phyloP scores from a whole-genome alignment of 2,329 filamentous ascomycete species.

The Penicillium sp. region DNA sequence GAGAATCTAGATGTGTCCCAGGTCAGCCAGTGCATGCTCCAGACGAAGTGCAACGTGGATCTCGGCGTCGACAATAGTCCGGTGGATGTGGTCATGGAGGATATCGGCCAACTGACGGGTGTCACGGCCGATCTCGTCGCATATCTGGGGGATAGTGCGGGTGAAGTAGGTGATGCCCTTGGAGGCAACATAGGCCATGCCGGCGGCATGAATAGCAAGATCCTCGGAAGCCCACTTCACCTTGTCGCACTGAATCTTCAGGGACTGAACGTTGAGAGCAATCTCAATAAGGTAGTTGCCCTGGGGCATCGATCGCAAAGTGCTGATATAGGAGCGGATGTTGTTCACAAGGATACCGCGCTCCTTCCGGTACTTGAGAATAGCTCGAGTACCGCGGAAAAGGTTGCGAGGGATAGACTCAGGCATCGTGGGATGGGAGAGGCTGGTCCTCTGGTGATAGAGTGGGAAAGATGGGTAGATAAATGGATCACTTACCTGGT shows the following conservation, averaged over 20 bases:
- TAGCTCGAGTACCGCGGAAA: neutral
- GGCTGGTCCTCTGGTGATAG: neutral
- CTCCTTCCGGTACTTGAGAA: neutral
- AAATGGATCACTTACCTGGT: neutral
- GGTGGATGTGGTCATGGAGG: neutral
- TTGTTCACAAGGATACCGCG: neutral
- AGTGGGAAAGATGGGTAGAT: neutral
- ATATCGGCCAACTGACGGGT: neutral
- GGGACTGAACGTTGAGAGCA: neutral
- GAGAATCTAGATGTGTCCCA: neutral
- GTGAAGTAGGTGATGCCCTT: neutral
- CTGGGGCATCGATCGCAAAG: neutral
- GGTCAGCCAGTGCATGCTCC: neutral
- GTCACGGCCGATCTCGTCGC: neutral
- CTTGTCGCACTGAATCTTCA: constrained; percentile 1
- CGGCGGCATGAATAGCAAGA: neutral
- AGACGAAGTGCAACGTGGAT: neutral
- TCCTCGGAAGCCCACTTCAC: constrained; percentile 1
- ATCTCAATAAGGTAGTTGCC: constrained; percentile 1
- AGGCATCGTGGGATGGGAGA: neutral
- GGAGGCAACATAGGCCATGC: neutral
- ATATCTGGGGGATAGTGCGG: neutral
- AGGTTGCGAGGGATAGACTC: neutral
- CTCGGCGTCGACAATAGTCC: neutral
- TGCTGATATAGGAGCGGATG: neutral